Conservation (phyloP, 2,329 filamentous ascomycete species). For the Fusarium torulosum region DNA sequence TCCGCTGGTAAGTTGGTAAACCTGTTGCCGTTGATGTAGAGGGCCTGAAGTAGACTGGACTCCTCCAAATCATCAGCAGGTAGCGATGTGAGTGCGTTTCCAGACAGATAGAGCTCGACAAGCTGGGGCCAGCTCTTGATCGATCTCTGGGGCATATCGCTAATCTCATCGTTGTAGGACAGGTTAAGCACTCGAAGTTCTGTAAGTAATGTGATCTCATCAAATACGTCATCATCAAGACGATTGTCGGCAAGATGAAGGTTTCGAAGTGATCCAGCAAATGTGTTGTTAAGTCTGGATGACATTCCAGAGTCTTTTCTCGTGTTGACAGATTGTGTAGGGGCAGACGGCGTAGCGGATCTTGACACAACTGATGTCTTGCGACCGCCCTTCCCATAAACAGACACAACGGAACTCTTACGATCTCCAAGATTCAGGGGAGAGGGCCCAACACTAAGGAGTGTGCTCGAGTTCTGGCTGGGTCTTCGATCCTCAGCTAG, state of each 20-base stretch:
- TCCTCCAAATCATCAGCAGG: slow-evolving; percentile 96
- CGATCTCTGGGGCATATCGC: slow-evolving; percentile 89
- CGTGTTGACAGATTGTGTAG: slow-evolving; percentile 64
- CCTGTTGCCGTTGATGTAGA: slow-evolving; percentile 97
- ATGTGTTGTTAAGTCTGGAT: slow-evolving; percentile 83
- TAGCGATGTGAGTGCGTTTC: slow-evolving; percentile 91
- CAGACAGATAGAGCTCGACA: slow-evolving; percentile 92
- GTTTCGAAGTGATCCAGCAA: slow-evolving; percentile 86
- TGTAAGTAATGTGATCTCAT: slow-evolving; percentile 83
- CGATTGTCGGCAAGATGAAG: slow-evolving; percentile 94
- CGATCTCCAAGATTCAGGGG: slow-evolving; percentile 73
- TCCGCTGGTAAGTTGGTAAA: slow-evolving; percentile 97
- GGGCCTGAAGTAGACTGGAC: slow-evolving; percentile 84
- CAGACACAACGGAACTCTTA: slow-evolving; percentile 87
- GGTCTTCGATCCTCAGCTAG: slow-evolving; percentile 77
- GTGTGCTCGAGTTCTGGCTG: slow-evolving; percentile 84
- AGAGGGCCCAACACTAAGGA: slow-evolving; percentile 81
- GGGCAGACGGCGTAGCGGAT: slow-evolving; percentile 60
- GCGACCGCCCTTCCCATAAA: slow-evolving; percentile 81
- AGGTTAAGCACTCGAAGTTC: slow-evolving; percentile 92
- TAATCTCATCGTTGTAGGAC: slow-evolving; percentile 89
- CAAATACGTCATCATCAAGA: slow-evolving; percentile 93
- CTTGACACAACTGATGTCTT: slow-evolving; percentile 88
- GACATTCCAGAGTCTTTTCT: slow-evolving; percentile 93
- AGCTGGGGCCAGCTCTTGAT: slow-evolving; percentile 92